Evolutionary conservation across 495 filamentous ascomycete genomes (phyloP), one percentile per base, ranked within the genome.

Genomic region (Schizothecium vesticola): DNA sequence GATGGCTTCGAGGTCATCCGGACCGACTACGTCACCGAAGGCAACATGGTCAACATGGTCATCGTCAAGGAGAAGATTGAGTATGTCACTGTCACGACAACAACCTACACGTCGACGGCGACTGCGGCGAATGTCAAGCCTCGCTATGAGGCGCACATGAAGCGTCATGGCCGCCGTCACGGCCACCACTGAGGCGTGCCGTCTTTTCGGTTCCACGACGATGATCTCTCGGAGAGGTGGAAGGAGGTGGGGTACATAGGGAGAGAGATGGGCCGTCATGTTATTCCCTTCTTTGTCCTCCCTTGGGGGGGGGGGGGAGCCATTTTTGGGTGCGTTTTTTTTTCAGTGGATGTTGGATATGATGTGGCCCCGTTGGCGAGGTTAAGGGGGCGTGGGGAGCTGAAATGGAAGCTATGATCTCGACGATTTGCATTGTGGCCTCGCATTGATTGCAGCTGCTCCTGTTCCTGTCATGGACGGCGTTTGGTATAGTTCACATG

Each of bases 21-120:
- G 70, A 84, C 82, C 21, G 76, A 82, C 62, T 81, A 77, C 43
- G 64, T 81, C 25, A 82, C 82, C 24, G 72, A 74, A 22, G 79
- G 75, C 65, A 68, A 71, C 33, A 68, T 78, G 22, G 79, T 84
- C 19, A 76, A 76, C 66, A 77, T 80, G 74, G 73, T 84, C 22
- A 71, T 84, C 13, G 77, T 80, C 75, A 79, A 81, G 64, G 78
- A 84, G 73, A 79, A 78, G 23, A 70, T 82, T 10, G 77, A 80
- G 59, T 82, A 80, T 26, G 79, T 84, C 43, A 73, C 71, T 1
- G 70, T 77, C 7, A 78, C 75, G 3, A 79, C 80, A 2, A 78
- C 75, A 3, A 78, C 78, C 8, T 71, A 73, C 8, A 78, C 78
- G 13, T 73, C 76, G 9, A 74, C 68, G 2, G 71, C 68, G 3